Base-by-base conservation (phyloP, 1,139 yeast species). In the Kodamaea sp. region DNA sequence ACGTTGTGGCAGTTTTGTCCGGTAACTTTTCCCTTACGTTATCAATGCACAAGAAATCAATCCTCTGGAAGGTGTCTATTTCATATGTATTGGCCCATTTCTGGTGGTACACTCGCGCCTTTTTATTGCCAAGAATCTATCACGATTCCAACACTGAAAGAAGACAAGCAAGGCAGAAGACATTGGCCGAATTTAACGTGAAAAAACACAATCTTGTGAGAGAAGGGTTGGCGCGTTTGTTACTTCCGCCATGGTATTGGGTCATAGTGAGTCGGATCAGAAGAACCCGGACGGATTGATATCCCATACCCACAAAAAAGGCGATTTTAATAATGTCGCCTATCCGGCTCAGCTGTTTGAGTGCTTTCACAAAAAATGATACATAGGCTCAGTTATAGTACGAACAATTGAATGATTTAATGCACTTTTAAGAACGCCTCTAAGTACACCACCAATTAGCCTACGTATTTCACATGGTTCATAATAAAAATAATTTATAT, bases 201-300 rank as follows among this genome's bases (percentile, higher is more conserved):
- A 37, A 31, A 20, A 38, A 42, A 18, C 25, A 22, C 9, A 53
- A 50, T 34, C 12, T 43, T 15, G 35, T 47, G 7, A 46, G 45
- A 28, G 47, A 42, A 7, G 9, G 42, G 7, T 24, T 54, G 16
- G 35, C 44, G 9, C n/a, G 37, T 13, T 16, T 61, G 3, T 32
- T 63, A 25, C 29, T 47, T 2, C 73, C 73, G 4, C 72, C 72
- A 1, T 66, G 73, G 72, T 65, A 67, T 42, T 64, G 70, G 68
- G 28, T 51, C 7, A 41, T 52, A 10, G 38, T 45, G 7, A 16
- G 15, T 14, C 22, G 21, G 11, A 22, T 28, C 9, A 28, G 31
- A 22, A 22, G 26, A 6, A 15, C 21, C 21, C 9, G 21, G n/a
- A n/a, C n/a, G n/a, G n/a, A n/a, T n/a, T 7, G 11, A 7, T 22